Evolutionary conservation across 805 yeast species (phyloP), one percentile per base, ranked within the genome.

Genomic region (Ogataea nitratoaversa): DNA sequence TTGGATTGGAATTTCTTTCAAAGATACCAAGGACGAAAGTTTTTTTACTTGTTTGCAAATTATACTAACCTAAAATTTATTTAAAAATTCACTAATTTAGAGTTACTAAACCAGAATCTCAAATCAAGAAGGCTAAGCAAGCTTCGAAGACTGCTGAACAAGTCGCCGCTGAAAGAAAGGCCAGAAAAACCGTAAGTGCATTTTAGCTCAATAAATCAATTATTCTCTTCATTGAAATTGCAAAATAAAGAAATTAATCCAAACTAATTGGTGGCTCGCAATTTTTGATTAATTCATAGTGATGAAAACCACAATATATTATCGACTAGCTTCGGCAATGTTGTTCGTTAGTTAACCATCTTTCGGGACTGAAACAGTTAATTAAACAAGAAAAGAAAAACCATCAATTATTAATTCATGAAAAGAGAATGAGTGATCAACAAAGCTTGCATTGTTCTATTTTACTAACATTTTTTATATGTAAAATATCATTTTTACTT

Each of bases 121-220:
- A 81, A 68, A 72, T 82, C 71, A 85, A 85, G 82, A 81, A 83
- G 78, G 68, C 82, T 62, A 78, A 83, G 77, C 79, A 84, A 70
- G 76, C 79, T 67, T 80, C 82, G 65, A 83, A 84, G 79, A 71
- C 79, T 62, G 76, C 82, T 57, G 85, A 80, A 66, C 78, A 80
- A 70, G 77, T 83, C 63, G 82, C 86, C 67, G 89, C 87, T 63
- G 90, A 79, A 66, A 82, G 79, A 74, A 75, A 71, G 65, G 84
- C 81, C 55, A 78, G 88, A 70, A 76, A 79, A 72, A 80, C 79
- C 64, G 95, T 85, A 84, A 70, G 95, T 84, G 68, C 49, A 35
- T 6, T 18, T 17, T 17, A 12, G 22, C 2, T 19, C 20, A 16
- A 30, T 60, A 87, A 80, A 78, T 69, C 87, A 79, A 61, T 45